Evolutionary conservation across 1,139 yeast genomes (phyloP).

Genomic region (Geotrichum fermentans): DNA sequence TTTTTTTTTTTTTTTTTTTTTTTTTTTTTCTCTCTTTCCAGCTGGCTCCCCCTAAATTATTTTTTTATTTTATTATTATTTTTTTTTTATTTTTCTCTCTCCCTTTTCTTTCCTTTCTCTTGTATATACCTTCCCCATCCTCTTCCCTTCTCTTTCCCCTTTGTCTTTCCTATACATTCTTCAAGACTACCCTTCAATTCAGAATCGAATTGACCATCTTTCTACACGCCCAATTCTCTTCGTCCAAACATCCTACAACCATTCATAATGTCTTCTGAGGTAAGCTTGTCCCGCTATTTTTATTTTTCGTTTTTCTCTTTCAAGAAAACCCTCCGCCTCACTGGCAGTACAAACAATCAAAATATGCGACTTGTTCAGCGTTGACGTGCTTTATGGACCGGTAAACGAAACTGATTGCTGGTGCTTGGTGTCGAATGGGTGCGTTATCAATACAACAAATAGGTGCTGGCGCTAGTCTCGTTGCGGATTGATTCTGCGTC

Average conservation of each 20-base stretch:
- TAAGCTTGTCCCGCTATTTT: not conserved
- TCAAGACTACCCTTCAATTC: not conserved
- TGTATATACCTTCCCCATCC: not conserved
- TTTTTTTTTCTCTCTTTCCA: too few species aligned
- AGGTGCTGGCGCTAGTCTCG: too few species aligned
- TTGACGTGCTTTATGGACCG: too few species aligned
- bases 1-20: slow-evolving; percentile 4
- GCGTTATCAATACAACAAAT: too few species aligned
- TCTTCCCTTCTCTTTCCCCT: slow-evolving; percentile 2
- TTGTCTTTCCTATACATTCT: not conserved
- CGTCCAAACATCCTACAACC: not conserved
- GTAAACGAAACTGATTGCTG: too few species aligned
- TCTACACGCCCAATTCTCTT: not conserved
- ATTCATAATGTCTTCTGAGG: slow-evolving; percentile 5
- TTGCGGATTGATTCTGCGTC: too few species aligned
- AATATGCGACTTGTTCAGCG: too few species aligned
- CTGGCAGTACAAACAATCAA: too few species aligned
- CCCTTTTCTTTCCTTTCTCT: slow-evolving; percentile 1
- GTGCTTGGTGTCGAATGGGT: too few species aligned
- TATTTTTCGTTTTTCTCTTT: not conserved
- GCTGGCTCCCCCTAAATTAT: too few species aligned
- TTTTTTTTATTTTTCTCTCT: slow-evolving; percentile 1
- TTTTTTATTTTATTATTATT: slow-evolving; percentile 1
- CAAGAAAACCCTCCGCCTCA: not conserved
- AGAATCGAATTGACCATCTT: not conserved